Percentiles rank a stretch among this genome's conserved stretches.
phyloP scores from a whole-genome alignment of 345 rosid species.

The Theobroma cacao region DNA sequence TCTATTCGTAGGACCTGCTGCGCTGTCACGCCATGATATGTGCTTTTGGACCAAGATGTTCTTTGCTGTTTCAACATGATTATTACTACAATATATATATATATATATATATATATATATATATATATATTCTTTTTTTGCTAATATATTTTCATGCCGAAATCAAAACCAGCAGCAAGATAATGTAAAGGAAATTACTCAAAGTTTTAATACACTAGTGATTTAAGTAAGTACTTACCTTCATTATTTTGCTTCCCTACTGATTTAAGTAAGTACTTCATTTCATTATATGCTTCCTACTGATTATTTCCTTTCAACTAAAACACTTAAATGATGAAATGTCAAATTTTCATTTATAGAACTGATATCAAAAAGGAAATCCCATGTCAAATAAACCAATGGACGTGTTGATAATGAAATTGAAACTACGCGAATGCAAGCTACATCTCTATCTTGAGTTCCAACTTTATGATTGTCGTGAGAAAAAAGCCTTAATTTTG shows the following conservation, averaged over 20 bases:
- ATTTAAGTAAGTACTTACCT: no score
- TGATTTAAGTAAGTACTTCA: no score
- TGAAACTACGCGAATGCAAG: no score
- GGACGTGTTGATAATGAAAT: no score
- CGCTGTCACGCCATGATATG: conserved; percentile 8
- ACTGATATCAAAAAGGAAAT: not conserved
- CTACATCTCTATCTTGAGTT: not conserved
- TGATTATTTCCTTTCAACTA: not conserved
- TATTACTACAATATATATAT: not conserved
- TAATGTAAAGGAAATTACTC: not conserved
- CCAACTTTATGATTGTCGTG: not conserved
- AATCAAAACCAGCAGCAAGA: not conserved
- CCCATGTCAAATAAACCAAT: not conserved
- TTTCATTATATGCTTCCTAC: no score
- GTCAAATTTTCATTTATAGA: not conserved
- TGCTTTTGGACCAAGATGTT: not conserved
- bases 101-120: no score
- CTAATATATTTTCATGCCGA: not conserved
- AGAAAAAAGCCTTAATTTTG: not conserved
- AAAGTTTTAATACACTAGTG: no score
- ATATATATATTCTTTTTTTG: no score
- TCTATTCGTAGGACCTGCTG: not conserved
- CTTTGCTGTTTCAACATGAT: not conserved
- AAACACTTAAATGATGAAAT: not conserved
- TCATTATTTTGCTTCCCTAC: no score